phyloP scores from a whole-genome alignment of 225 moss, liverwort and hornwort species.

The Bryum argenteum region DNA sequence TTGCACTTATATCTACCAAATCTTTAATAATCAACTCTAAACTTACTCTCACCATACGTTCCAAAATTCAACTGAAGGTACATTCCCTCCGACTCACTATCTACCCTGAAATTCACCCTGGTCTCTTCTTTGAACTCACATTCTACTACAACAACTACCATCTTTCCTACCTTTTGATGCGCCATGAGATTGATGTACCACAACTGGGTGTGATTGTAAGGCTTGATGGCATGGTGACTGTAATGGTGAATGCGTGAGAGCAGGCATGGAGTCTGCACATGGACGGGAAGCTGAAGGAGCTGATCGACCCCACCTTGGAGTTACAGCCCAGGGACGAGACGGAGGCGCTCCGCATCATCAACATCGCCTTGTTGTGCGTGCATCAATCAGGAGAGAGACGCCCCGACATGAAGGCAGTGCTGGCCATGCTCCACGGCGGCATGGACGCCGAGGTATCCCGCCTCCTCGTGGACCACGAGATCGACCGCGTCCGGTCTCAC shows the following conservation, averaged over 20 bases:
- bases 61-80: too few relatives aligned
- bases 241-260: neutral
- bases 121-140: too few relatives aligned
- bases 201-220: too few relatives aligned
- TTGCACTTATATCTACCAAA: too few relatives aligned
- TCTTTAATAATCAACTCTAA: too few relatives aligned
- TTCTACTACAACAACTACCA: too few relatives aligned
- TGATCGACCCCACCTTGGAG: constrained; percentile 17
- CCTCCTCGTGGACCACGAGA: neutral
- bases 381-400: constrained; percentile 9
- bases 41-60: too few relatives aligned
- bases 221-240: too few relatives aligned
- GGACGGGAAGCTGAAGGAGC: constrained; percentile 24
- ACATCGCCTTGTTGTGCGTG: constrained; percentile 24
- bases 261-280: constrained; percentile 21
- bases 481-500: neutral
- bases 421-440: constrained; percentile 30
- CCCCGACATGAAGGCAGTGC: constrained; percentile 24
- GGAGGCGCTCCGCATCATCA: constrained; percentile 17
- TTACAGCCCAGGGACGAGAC: constrained; percentile 16
- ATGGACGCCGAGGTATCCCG: constrained; percentile 6
- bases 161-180: too few relatives aligned
- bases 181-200: too few relatives aligned
- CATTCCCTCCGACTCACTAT: too few relatives aligned
- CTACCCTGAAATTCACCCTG: too few relatives aligned